Percentiles rank a stretch among this genome's conserved stretches.
Evolutionary conservation across 805 yeast species (phyloP).

Genomic region (Candida quercuum): DNA sequence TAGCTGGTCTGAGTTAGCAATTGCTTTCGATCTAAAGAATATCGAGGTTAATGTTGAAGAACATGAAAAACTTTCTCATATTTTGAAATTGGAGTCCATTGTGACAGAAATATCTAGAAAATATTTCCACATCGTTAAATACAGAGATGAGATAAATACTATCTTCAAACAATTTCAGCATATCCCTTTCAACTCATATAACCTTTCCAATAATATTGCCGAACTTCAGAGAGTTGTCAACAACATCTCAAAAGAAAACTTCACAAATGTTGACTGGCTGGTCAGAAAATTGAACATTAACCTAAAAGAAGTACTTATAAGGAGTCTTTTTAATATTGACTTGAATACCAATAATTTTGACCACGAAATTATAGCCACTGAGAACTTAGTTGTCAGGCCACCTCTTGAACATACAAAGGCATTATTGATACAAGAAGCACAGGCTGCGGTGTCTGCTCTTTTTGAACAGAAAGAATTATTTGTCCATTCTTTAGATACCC

Average conservation of each 20-base stretch:
- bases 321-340: conserved; percentile 21
- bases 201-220: conserved; percentile 18
- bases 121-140: conserved; percentile 23
- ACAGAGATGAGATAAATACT: conserved; percentile 22
- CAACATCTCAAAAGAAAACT: conserved; percentile 31
- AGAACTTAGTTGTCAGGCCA: conserved; percentile 33
- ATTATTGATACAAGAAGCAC: conserved; percentile 22
- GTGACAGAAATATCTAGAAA: conserved; percentile 28
- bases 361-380: conserved; percentile 28
- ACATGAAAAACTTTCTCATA: conserved; percentile 27
- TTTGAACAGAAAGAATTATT: conserved; percentile 22
- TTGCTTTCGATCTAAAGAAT: conserved; percentile 42
- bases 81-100: conserved; percentile 25
- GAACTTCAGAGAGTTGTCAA: conserved; percentile 33
- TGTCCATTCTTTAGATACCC: background rate
- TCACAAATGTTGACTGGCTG: conserved; percentile 27
- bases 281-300: conserved; percentile 29
- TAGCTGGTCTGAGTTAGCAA: conserved; percentile 50
- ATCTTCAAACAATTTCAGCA: conserved; percentile 20
- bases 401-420: conserved; percentile 33
- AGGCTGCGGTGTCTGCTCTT: conserved; percentile 19
- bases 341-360: conserved; percentile 5
- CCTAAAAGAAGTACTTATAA: conserved; percentile 23
- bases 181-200: conserved; percentile 21
- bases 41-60: conserved; percentile 26